Evolutionary conservation across 2,329 filamentous ascomycete genomes (phyloP).

Genomic region (Diaporthe vaccinii): DNA sequence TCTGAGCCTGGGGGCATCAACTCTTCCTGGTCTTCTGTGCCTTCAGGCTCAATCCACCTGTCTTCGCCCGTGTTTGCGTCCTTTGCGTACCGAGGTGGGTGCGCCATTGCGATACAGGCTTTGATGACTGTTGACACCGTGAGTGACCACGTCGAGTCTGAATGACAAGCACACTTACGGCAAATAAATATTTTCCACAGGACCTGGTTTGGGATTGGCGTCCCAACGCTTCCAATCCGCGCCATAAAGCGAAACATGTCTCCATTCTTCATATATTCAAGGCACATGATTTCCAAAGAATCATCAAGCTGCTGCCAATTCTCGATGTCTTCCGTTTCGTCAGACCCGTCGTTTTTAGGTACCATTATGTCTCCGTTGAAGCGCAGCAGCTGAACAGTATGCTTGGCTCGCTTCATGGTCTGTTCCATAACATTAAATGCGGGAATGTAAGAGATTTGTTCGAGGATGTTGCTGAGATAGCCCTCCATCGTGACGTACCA

Average conservation of each 20-base stretch:
- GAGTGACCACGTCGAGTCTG: neutral
- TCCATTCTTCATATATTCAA: conserved; percentile 19
- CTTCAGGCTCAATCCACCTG: neutral
- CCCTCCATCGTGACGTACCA: neutral
- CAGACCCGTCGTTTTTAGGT: neutral
- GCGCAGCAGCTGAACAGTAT: conserved; percentile 8
- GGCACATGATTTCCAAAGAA: conserved; percentile 14
- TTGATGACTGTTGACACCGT: neutral
- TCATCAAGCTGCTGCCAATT: neutral
- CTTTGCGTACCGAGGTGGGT: neutral
- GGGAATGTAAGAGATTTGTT: neutral
- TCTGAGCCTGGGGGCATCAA: neutral
- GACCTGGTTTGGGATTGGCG: neutral
- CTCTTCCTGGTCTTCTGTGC: neutral
- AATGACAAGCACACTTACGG: neutral
- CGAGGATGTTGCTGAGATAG: neutral
- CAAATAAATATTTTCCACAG: conserved; percentile 20
- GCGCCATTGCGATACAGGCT: conserved; percentile 11
- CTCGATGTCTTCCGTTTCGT: neutral
- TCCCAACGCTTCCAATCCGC: neutral
- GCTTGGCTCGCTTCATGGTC: conserved; percentile 13
- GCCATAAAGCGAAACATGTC: neutral
- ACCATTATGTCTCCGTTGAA: conserved; percentile 21
- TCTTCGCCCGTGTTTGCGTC: neutral
- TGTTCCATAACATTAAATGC: neutral